These are phyloP conservation scores for Aurifilum marmelostoma DNA, from an alignment of 2,329 filamentous ascomycete genomes.

Conservation along the genomic window DNA sequence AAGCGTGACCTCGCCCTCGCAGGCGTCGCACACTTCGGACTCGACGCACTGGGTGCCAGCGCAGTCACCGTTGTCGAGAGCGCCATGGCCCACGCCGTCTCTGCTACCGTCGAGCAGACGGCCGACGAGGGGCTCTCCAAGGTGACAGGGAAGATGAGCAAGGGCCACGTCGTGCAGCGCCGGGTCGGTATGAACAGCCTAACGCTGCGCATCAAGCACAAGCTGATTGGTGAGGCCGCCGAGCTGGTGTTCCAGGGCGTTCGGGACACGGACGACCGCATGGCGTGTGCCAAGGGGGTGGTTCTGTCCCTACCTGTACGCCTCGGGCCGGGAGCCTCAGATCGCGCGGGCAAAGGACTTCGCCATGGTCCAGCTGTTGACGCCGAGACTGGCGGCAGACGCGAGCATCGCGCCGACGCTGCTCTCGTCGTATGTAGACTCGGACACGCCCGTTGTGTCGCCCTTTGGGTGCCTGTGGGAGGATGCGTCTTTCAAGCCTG, in stretches of 20 bases:
- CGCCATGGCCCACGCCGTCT: constrained; percentile 28
- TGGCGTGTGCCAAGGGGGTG: constrained; percentile 32
- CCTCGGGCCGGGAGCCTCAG: constrained; percentile 29
- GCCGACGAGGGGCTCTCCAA: constrained; percentile 29
- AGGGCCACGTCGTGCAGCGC: constrained; percentile 25
- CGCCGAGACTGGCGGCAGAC: constrained; percentile 29
- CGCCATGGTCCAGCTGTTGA: constrained; percentile 29
- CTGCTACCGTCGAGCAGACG: constrained; percentile 30
- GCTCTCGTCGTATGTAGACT: constrained; percentile 26
- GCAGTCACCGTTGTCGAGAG: constrained; percentile 30
- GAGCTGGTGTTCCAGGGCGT: constrained; percentile 30
- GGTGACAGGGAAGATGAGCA: constrained; percentile 23
- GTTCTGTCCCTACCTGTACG: constrained; percentile 32
- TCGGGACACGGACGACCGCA: constrained; percentile 22
- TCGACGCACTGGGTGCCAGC: constrained; percentile 30
- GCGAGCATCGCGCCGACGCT: constrained; percentile 30
- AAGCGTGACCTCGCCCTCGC: constrained; percentile 32
- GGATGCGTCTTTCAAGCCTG: constrained; percentile 19
- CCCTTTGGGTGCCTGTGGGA: constrained; percentile 24
- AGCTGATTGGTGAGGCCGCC: constrained; percentile 31
- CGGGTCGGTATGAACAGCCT: constrained; percentile 30
- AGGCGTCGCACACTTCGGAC: constrained; percentile 31
- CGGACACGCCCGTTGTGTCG: constrained; percentile 30
- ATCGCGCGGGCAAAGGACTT: constrained; percentile 31
- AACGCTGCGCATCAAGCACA: constrained; percentile 30